A percentile compares a stretch with the other conserved stretches of the same genome.
phyloP scores from a whole-genome alignment of 805 yeast species.

The Helenozyma baotianmanensis region DNA sequence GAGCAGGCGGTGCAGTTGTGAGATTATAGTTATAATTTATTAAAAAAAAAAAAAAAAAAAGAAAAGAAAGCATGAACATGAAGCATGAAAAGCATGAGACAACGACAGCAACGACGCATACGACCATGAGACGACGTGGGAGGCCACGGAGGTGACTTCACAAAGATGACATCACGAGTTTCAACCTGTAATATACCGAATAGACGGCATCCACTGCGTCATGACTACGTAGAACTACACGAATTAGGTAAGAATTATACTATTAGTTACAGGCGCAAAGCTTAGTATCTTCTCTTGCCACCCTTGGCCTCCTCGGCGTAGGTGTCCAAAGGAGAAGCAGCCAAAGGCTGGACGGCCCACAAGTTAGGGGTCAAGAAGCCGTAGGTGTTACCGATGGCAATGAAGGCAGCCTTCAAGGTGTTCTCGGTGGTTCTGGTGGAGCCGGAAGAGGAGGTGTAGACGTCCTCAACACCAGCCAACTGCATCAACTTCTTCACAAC shows the following conservation, averaged over 20 bases:
- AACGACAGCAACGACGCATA: background rate
- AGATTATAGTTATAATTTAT: no score
- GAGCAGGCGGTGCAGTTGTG: no score
- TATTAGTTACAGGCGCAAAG: constrained; percentile 12
- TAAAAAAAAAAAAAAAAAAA: background rate
- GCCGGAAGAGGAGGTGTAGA: constrained; percentile 97
- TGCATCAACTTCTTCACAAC: constrained; percentile 98
- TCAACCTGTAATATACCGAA: no score
- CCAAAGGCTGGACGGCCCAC: constrained; percentile 84
- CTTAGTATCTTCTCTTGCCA: constrained; percentile 71
- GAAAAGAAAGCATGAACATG: background rate
- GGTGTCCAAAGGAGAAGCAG: constrained; percentile 91
- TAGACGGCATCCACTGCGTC: no score
- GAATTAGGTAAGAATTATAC: no score
- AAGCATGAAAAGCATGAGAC: background rate
- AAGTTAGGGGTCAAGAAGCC: constrained; percentile 99
- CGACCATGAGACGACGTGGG: background rate
- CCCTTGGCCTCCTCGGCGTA: constrained; percentile 74
- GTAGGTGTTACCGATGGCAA: constrained; percentile 99
- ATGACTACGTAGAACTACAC: no score
- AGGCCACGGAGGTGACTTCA: no score
- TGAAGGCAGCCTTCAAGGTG: constrained; percentile 99
- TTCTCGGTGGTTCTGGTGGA: constrained; percentile 99
- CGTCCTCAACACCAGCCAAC: constrained; percentile 99
- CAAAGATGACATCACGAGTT: no score